phyloP scores from a whole-genome alignment of 441 rosid species.

The Erodium moschatum region DNA sequence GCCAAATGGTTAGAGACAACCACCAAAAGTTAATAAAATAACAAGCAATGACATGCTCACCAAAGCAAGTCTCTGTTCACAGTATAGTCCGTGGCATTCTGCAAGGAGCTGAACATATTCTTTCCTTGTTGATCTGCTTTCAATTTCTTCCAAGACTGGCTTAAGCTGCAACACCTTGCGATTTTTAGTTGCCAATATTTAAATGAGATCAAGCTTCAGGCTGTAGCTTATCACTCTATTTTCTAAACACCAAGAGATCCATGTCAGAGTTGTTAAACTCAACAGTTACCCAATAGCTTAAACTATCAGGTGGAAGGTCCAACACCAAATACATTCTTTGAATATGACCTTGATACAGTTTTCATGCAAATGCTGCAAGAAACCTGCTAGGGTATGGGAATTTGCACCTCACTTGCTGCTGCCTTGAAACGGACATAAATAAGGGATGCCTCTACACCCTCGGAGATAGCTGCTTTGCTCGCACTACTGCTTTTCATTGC shows the following conservation, averaged over 20 bases:
- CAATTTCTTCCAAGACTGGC: conserved; percentile 79
- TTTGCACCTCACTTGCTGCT: conserved; percentile 78
- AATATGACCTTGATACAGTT: background rate
- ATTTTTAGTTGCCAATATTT: conserved; percentile 14
- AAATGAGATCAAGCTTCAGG: conserved; percentile 5
- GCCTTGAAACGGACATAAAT: conserved; percentile 94
- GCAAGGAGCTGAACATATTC: conserved; percentile 75
- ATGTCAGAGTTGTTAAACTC: background rate
- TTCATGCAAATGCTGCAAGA: background rate
- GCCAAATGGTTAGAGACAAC: conserved; percentile 18
- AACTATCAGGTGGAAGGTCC: background rate
- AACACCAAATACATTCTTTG: background rate
- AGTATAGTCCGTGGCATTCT: conserved; percentile 86
- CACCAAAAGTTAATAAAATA: conserved; percentile 16
- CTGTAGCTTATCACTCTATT: background rate
- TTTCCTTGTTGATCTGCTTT: conserved; percentile 85
- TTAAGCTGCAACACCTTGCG: conserved; percentile 58
- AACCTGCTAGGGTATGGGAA: conserved; percentile 9
- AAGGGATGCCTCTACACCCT: conserved; percentile 91
- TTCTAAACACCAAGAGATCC: background rate
- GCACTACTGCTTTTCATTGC: conserved; percentile 66
- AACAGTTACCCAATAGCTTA: background rate
- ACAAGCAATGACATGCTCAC: conserved; percentile 38
- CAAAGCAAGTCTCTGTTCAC: conserved; percentile 89
- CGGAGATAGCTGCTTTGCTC: conserved; percentile 64